Evolutionary conservation across 192 early-diverging fungal genomes (phyloP).

Genomic region (Coemansia sp.): DNA sequence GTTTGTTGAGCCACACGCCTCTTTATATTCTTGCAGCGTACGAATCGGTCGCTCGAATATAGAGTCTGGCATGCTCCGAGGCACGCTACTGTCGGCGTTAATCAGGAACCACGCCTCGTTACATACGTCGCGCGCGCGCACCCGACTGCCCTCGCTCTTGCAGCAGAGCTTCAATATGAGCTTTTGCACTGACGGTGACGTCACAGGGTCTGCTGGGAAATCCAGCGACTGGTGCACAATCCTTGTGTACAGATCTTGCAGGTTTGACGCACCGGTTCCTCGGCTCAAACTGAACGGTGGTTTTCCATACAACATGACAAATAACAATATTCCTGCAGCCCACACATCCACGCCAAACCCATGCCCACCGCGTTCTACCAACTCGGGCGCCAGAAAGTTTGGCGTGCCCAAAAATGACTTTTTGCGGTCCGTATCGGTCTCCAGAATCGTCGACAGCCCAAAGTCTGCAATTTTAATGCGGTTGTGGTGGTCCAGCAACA

Average conservation of each 20-base stretch:
- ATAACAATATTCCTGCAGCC: slow-evolving; percentile 90
- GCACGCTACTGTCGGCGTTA: slow-evolving; percentile 16
- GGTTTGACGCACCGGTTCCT: slow-evolving; percentile 11
- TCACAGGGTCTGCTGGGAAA: slow-evolving; percentile 66
- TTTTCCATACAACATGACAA: slow-evolving; percentile 82
- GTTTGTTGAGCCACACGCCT: neutral
- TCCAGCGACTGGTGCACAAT: slow-evolving; percentile 46
- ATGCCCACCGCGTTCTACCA: slow-evolving; percentile 86
- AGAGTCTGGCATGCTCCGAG: slow-evolving; percentile 34
- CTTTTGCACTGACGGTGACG: slow-evolving; percentile 63
- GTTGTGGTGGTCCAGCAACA: slow-evolving; percentile 81
- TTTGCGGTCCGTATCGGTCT: slow-evolving; percentile 82
- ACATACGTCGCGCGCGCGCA: slow-evolving; percentile 36
- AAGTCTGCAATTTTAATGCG: slow-evolving; percentile 94
- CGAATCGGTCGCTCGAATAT: slow-evolving; percentile 48
- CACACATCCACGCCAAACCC: slow-evolving; percentile 94
- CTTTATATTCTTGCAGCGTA: slow-evolving; percentile 35
- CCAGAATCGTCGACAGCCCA: slow-evolving; percentile 84
- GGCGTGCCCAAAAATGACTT: slow-evolving; percentile 96
- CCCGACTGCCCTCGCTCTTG: slow-evolving; percentile 59
- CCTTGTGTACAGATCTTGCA: slow-evolving; percentile 44
- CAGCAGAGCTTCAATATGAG: slow-evolving; percentile 72
- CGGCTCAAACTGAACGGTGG: slow-evolving; percentile 73
- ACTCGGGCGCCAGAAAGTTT: slow-evolving; percentile 96
- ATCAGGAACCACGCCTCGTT: slow-evolving; percentile 35